A percentile compares a stretch with the other conserved stretches of the same genome.
These are phyloP conservation scores for Gelatoporia subvermispora DNA, from an alignment of 768 basidiomycete species.

Conservation along the genomic window DNA sequence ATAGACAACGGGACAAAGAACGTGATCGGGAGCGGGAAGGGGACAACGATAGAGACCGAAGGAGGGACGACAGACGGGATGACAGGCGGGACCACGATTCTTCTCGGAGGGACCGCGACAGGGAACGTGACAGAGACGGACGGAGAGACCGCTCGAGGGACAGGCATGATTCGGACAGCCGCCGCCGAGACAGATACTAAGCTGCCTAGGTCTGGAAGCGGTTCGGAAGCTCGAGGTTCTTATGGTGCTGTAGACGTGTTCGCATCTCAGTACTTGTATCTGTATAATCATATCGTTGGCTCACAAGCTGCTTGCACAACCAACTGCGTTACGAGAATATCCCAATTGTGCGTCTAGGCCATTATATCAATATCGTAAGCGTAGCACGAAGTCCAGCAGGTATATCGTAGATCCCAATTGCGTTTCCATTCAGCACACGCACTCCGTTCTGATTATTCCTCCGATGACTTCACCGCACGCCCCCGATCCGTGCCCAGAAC, in stretches of 20 bases:
- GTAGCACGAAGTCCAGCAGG: too few species aligned
- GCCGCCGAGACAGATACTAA: background rate
- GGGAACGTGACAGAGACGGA: conserved; percentile 4
- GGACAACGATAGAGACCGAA: conserved; percentile 12
- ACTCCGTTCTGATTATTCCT: background rate
- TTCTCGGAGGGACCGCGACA: conserved; percentile 9
- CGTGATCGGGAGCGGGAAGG: conserved; percentile 14
- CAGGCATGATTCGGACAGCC: conserved; percentile 7
- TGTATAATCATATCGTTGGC: too few species aligned
- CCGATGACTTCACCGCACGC: conserved; percentile 24
- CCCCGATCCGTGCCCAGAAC: conserved; percentile 82
- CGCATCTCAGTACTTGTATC: too few species aligned
- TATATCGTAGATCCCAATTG: background rate
- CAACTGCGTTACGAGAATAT: too few species aligned
- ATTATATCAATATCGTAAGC: too few species aligned
- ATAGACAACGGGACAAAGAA: conserved; percentile 24
- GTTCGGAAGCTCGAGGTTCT: too few species aligned
- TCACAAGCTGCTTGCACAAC: too few species aligned
- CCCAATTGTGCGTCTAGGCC: too few species aligned
- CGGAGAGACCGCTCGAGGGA: conserved; percentile 9
- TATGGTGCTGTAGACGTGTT: too few species aligned
- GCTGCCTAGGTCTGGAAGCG: too few species aligned
- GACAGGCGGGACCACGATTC: conserved; percentile 10
- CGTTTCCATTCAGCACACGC: background rate
- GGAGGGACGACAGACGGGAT: conserved; percentile 22